These are phyloP conservation scores for Solanum appendiculatum DNA, from an alignment of 257 asterid genomes.

Conservation along the genomic window DNA sequence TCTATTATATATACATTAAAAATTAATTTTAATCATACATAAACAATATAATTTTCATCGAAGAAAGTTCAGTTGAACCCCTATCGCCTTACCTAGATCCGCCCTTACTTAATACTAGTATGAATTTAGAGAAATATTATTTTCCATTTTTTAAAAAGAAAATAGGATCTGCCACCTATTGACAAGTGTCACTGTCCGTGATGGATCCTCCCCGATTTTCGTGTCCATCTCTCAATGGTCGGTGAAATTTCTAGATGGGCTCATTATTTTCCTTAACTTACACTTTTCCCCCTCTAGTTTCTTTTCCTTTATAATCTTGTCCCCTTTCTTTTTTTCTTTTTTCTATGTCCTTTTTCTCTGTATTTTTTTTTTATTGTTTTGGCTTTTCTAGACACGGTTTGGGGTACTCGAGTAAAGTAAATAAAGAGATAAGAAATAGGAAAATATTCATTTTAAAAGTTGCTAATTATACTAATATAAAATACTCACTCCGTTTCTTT, in stretches of 20 bases:
- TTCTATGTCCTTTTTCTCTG: neutral
- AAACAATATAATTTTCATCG: no score
- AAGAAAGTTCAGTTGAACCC: no score
- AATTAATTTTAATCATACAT: no score
- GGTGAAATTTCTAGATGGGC: neutral
- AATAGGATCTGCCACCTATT: neutral
- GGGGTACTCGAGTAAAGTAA: neutral
- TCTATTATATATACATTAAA: no score
- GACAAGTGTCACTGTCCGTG: neutral
- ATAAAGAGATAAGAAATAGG: neutral
- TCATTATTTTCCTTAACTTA: neutral
- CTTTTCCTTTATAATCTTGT: neutral
- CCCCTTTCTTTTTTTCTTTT: neutral
- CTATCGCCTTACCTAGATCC: no score
- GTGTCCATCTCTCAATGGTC: neutral
- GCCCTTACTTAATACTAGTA: no score
- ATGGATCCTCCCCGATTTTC: neutral
- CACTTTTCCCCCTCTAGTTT: neutral
- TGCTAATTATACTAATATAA: no score
- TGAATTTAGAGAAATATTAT: no score
- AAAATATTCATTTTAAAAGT: no score
- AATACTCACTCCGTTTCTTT: no score
- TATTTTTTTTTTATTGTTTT: accelerated
- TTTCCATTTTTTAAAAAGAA: no score
- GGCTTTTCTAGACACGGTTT: neutral